Percentiles rank a stretch among this genome's conserved stretches.
Conservation (phyloP, 192 early-diverging fungal genomes). For the Backusella parvicylindrica region DNA sequence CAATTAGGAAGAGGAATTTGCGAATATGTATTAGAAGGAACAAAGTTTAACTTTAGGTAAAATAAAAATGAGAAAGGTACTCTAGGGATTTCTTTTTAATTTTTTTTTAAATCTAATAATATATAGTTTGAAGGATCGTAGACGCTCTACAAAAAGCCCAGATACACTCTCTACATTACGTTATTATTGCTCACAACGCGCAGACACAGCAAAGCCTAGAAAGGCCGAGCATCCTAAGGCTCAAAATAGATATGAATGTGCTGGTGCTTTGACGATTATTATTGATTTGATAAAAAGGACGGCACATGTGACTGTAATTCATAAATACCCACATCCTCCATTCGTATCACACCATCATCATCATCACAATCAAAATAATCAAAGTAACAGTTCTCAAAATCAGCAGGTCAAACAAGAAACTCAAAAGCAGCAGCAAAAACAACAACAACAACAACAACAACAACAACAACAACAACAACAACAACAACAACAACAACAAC, state of each 20-base stretch:
- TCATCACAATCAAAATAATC: conserved; percentile 5
- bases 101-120: neutral
- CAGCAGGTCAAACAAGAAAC: conserved; percentile 2
- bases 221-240: conserved; percentile 27
- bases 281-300: conserved; percentile 29
- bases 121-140: conserved; percentile 29
- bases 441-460: neutral
- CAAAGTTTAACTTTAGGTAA: conserved; percentile 33
- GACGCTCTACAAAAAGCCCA: conserved; percentile 24
- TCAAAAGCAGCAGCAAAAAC: neutral
- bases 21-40: conserved; percentile 25
- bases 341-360: conserved; percentile 11
- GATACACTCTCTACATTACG: conserved; percentile 27
- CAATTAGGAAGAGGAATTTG: conserved; percentile 28
- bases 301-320: conserved; percentile 26
- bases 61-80: neutral
- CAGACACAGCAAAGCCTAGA: conserved; percentile 26
- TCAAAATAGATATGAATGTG: conserved; percentile 23
- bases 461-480: neutral
- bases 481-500: no score
- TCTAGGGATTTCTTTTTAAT: neutral
- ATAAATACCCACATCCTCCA: conserved; percentile 27
- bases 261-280: conserved; percentile 26
- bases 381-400: neutral
- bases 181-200: conserved; percentile 32